Conservation (phyloP, 2,329 filamentous ascomycete genomes). For the Microcyclospora tardicrescens region DNA sequence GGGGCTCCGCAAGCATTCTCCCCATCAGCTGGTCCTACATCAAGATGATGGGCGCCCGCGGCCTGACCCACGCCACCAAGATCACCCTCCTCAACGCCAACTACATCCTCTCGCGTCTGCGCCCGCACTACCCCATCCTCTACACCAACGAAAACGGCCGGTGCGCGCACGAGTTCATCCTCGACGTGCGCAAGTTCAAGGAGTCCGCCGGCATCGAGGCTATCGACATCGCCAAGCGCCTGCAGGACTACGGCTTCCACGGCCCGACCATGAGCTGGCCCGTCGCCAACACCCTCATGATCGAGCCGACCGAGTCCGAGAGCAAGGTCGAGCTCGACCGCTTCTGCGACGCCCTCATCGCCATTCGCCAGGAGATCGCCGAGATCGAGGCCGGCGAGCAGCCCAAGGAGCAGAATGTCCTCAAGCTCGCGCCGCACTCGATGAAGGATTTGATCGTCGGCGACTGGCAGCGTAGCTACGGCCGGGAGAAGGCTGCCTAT, state of each 20-base stretch:
- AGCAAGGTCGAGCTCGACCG: constrained; percentile 84
- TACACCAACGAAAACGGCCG: constrained; percentile 82
- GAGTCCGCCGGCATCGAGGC: constrained; percentile 73
- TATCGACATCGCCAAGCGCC: constrained; percentile 88
- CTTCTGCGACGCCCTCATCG: constrained; percentile 80
- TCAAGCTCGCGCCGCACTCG: constrained; percentile 82
- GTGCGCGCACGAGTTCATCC: constrained; percentile 94
- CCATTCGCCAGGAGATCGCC: constrained; percentile 72
- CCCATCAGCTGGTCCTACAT: constrained; percentile 95
- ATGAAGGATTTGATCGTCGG: constrained; percentile 63
- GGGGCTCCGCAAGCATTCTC: constrained; percentile 80
- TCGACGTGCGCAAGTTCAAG: constrained; percentile 76
- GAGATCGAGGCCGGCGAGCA: constrained; percentile 68
- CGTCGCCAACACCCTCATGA: constrained; percentile 91
- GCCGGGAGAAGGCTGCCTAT: constrained; percentile 72
- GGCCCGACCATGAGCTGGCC: constrained; percentile 96
- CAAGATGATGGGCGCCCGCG: constrained; percentile 76
- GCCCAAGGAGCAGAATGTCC: constrained; percentile 64
- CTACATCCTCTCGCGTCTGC: constrained; percentile 82
- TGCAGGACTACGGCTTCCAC: constrained; percentile 96
- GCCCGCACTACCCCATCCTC: constrained; percentile 77
- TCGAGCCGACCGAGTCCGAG: constrained; percentile 92
- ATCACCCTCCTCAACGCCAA: constrained; percentile 92
- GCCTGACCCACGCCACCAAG: constrained; percentile 79
- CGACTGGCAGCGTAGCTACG: constrained; percentile 71